A percentile compares a stretch with the other conserved stretches of the same genome.
Evolutionary conservation across 177 flowering plant species (phyloP).

Genomic region (Vitis hybrid): DNA sequence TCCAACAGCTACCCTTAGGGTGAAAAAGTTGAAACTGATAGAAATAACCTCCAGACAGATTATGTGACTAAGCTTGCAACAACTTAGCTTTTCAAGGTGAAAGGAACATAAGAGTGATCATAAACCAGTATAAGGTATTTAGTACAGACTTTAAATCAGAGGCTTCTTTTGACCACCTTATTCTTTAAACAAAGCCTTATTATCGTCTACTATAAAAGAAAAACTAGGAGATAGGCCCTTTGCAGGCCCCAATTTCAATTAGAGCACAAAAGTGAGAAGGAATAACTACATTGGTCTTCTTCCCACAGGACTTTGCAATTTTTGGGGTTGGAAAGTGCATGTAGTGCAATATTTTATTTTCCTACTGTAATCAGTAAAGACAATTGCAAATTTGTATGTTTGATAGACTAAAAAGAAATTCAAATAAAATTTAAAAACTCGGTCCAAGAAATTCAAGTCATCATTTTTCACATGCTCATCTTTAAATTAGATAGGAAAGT

Average conservation of each 20-base stretch:
- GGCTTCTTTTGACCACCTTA: not conserved
- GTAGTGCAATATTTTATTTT: no score
- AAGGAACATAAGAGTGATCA: not conserved
- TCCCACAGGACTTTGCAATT: no score
- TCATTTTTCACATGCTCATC: conserved; percentile 7
- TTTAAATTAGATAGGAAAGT: not conserved
- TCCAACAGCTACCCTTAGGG: not conserved
- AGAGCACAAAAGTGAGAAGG: no score
- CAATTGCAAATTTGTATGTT: not conserved
- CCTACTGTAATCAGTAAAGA: not conserved
- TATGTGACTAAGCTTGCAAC: not conserved
- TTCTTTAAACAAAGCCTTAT: not conserved
- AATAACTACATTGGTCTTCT: no score
- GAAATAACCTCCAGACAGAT: not conserved
- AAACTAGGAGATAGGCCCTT: not conserved
- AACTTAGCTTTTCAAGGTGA: not conserved
- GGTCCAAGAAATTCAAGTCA: not conserved
- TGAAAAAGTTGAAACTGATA: not conserved
- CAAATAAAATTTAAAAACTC: not conserved
- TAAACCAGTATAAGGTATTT: not conserved
- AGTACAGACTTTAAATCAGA: not conserved
- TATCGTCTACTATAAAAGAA: not conserved
- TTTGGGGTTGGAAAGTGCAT: no score
- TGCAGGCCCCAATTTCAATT: no score
- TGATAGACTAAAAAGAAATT: not conserved